phyloP scores from a whole-genome alignment of 768 basidiomycete genomes.

The Sistotremastrum suecicum region DNA sequence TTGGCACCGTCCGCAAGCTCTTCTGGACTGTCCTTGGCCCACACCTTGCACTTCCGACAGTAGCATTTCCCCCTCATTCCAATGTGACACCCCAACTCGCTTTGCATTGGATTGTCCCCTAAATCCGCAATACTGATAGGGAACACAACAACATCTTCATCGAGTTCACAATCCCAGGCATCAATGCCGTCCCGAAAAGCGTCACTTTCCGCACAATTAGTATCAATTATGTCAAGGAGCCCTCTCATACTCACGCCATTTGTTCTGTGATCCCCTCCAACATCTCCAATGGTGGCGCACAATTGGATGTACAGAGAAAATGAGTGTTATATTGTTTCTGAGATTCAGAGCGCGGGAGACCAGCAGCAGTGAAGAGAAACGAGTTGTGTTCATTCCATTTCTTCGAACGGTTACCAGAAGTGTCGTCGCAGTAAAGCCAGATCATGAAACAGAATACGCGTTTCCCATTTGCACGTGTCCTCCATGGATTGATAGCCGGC shows the following conservation, averaged over 20 bases:
- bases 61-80: conserved; percentile 6
- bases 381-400: conserved; percentile 18
- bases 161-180: conserved; percentile 8
- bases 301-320: conserved; percentile 14
- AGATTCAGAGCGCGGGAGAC: conserved; percentile 5
- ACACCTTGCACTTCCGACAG: conserved; percentile 14
- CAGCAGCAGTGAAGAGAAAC: conserved; percentile 14
- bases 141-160: conserved; percentile 19
- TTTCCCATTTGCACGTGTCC: conserved; percentile 3
- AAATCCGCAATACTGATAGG: conserved; percentile 16
- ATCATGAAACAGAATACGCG: conserved; percentile 8
- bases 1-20: too few relatives aligned
- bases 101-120: conserved; percentile 6
- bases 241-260: conserved; percentile 9
- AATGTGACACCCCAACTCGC: conserved; percentile 12
- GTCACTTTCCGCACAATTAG: conserved; percentile 9
- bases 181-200: conserved; percentile 12
- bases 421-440: conserved; percentile 15
- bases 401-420: conserved; percentile 16
- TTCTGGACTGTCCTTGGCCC: too few relatives aligned
- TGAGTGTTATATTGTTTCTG: conserved; percentile 9
- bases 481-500: too few relatives aligned
- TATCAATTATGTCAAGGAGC: too few relatives aligned
- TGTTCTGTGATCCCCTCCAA: conserved; percentile 10
- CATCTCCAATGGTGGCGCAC: conserved; percentile 13